Evolutionary conservation across 495 filamentous ascomycete genomes (phyloP).

Genomic region (Lasiosphaeria ovina): DNA sequence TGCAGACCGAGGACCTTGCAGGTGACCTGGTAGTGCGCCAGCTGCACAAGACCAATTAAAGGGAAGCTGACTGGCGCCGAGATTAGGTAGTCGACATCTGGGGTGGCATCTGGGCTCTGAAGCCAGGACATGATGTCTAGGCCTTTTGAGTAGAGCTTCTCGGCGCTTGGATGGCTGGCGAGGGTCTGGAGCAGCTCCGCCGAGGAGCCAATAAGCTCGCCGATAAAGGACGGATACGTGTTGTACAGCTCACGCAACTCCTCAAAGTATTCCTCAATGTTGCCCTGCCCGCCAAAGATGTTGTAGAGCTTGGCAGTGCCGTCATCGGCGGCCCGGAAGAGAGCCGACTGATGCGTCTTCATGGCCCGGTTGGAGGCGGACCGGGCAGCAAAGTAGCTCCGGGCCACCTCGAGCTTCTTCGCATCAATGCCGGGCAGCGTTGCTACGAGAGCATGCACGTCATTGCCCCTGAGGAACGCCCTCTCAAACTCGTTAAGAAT

Average conservation of each 20-base stretch:
- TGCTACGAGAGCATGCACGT: constrained; percentile 87
- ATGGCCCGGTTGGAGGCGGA: constrained; percentile 77
- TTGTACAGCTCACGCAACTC: constrained; percentile 88
- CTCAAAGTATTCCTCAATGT: constrained; percentile 99
- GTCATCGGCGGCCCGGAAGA: constrained; percentile 84
- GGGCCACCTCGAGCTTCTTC: constrained; percentile 86
- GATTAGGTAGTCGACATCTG: constrained; percentile 92
- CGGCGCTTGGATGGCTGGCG: constrained; percentile 80
- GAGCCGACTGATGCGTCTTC: constrained; percentile 85
- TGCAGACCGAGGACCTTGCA: constrained; percentile 85
- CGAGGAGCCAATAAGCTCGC: constrained; percentile 73
- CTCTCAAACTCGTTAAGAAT: constrained; percentile 93
- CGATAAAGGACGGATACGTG: constrained; percentile 86
- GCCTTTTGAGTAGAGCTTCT: constrained; percentile 94
- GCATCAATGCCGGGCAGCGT: constrained; percentile 78
- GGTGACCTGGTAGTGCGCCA: constrained; percentile 90
- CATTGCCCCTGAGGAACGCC: constrained; percentile 89
- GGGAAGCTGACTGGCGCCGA: constrained; percentile 97
- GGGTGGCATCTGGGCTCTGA: constrained; percentile 78
- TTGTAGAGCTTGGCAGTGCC: constrained; percentile 76
- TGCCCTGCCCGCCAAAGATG: constrained; percentile 98
- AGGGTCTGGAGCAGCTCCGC: constrained; percentile 80
- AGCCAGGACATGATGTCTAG: constrained; percentile 93
- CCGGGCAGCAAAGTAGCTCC: constrained; percentile 86
- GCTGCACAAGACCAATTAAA: constrained; percentile 90